phyloP scores from a whole-genome alignment of 441 rosid genomes.

The Erysimum cheiri region DNA sequence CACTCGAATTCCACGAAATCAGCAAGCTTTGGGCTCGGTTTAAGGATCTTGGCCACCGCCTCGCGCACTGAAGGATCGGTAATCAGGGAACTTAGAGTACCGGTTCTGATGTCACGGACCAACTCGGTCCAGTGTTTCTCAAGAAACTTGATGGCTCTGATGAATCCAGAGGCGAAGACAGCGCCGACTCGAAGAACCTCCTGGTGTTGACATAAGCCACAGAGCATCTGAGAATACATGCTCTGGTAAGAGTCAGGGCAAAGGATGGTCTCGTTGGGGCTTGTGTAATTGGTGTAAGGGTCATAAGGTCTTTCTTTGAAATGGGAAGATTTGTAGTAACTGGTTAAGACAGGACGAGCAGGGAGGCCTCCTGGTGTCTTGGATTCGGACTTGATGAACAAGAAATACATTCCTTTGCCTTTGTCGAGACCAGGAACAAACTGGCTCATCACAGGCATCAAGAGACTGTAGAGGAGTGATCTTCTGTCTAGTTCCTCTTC shows the following conservation, averaged over 20 bases:
- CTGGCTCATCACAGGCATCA: slow-evolving; percentile 97
- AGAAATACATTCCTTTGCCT: slow-evolving; percentile 98
- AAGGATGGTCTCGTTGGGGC: slow-evolving; percentile 94
- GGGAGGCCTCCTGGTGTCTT: slow-evolving; percentile 88
- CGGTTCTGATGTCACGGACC: slow-evolving; percentile 66
- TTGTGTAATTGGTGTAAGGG: slow-evolving; percentile 94
- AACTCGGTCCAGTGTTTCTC: slow-evolving; percentile 80
- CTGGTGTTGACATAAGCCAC: slow-evolving; percentile 79
- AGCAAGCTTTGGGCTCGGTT: slow-evolving; percentile 77
- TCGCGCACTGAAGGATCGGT: slow-evolving; percentile 71
- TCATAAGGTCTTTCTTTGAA: slow-evolving; percentile 83
- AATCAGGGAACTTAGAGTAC: slow-evolving; percentile 64
- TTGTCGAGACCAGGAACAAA: slow-evolving; percentile 79
- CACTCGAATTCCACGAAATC: slow-evolving; percentile 74
- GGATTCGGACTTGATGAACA: slow-evolving; percentile 91
- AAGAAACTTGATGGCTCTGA: slow-evolving; percentile 88
- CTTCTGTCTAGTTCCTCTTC: slow-evolving; percentile 87
- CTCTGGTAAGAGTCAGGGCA: slow-evolving; percentile 95
- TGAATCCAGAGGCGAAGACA: slow-evolving; percentile 96
- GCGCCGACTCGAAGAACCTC: slow-evolving; percentile 98
- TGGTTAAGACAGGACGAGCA: slow-evolving; percentile 92
- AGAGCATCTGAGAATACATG: slow-evolving; percentile 95
- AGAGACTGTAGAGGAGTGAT: slow-evolving; percentile 75
- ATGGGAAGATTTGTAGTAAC: slow-evolving; percentile 88
- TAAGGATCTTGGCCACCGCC: slow-evolving; percentile 71